Percentiles rank a stretch among this genome's conserved stretches.
phyloP scores from a whole-genome alignment of 805 yeast genomes.

The Starmerella potacharoeniae region DNA sequence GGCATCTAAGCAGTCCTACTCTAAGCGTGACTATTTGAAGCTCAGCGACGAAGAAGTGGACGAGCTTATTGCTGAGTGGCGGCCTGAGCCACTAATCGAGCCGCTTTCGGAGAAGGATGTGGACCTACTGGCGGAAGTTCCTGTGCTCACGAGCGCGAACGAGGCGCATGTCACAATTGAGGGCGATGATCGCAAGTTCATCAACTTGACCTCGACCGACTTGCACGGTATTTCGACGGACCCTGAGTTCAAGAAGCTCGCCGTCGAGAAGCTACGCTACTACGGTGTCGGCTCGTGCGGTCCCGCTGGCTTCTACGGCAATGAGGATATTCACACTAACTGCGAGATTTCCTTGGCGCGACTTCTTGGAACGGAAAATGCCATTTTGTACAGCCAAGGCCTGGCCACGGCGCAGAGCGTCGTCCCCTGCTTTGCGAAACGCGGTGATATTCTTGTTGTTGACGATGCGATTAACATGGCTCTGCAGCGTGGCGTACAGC shows the following conservation, averaged over 20 bases:
- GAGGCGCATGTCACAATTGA: conserved; percentile 30
- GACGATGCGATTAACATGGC: conserved; percentile 68
- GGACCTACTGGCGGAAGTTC: conserved; percentile 44
- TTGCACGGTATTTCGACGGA: conserved; percentile 51
- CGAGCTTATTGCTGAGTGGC: conserved; percentile 81
- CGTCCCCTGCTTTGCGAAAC: conserved; percentile 82
- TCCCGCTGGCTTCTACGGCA: conserved; percentile 95
- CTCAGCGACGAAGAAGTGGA: conserved; percentile 50
- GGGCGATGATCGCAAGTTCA: conserved; percentile 27
- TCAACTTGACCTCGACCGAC: conserved; percentile 64
- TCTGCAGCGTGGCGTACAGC: conserved; percentile 75
- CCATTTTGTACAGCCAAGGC: conserved; percentile 88
- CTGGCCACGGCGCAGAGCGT: conserved; percentile 77
- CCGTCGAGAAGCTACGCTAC: conserved; percentile 45
- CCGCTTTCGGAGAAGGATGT: conserved; percentile 39
- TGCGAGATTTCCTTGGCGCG: conserved; percentile 64
- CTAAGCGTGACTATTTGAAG: conserved; percentile 57
- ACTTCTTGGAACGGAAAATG: conserved; percentile 64
- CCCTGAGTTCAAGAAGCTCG: conserved; percentile 39
- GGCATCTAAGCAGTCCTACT: conserved; percentile 64
- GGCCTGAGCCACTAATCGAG: conserved; percentile 70
- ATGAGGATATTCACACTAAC: conserved; percentile 79
- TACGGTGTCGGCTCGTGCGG: conserved; percentile 98
- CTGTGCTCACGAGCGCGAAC: conserved; percentile 49
- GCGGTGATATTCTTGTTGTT: conserved; percentile 87